Conservation (phyloP, 306 rosid genomes). For the Prunus kanzakura region DNA sequence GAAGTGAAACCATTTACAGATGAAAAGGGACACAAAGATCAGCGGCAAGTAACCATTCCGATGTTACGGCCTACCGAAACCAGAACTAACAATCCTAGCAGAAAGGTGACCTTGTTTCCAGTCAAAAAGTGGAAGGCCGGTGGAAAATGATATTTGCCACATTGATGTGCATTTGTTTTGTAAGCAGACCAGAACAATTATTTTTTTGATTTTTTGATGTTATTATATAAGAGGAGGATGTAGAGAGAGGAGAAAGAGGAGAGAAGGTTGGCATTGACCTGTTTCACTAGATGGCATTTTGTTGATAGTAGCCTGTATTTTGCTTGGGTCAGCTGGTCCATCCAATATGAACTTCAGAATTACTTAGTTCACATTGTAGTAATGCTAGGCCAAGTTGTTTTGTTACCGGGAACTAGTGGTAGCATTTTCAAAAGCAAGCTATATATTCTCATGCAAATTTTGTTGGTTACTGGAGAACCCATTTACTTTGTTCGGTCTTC, state of each 20-base stretch:
- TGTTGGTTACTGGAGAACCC: neutral
- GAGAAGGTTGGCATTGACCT: constrained; percentile 1
- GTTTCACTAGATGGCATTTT: neutral
- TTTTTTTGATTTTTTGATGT: neutral
- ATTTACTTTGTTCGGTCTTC: too few relatives aligned
- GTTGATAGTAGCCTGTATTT: constrained; percentile 15
- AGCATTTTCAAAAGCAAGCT: neutral
- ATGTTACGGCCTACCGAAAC: constrained; percentile 52
- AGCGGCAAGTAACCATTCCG: constrained; percentile 52
- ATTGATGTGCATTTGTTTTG: neutral
- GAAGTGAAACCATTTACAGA: constrained; percentile 70
- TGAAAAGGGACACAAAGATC: constrained; percentile 49
- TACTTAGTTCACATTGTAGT: neutral
- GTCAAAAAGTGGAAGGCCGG: constrained; percentile 66
- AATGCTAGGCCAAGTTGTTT: constrained; percentile 22
- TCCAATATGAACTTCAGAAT: constrained; percentile 8
- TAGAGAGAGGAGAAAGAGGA: neutral
- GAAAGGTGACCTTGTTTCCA: constrained; percentile 57
- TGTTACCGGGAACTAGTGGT: constrained; percentile 18
- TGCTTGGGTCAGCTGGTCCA: constrained; percentile 2
- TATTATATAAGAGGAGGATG: constrained; percentile 7
- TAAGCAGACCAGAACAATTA: constrained; percentile 2
- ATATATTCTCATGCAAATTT: neutral
- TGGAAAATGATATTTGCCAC: constrained; percentile 38
- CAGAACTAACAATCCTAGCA: constrained; percentile 36